phyloP scores from a whole-genome alignment of 1,139 yeast species.

The Pichia terricola region DNA sequence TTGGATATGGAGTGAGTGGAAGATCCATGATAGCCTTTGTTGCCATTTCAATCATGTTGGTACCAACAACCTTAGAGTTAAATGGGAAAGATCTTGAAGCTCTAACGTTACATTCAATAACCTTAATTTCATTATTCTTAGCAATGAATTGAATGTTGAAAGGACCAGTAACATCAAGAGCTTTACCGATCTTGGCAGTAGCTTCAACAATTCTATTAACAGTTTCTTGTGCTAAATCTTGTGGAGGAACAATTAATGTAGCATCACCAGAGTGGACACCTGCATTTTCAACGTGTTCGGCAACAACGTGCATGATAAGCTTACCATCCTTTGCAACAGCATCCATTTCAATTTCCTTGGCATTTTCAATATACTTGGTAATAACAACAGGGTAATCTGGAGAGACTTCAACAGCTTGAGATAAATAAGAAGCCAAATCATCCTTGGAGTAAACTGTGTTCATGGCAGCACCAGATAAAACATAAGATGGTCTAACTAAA shows the following conservation, averaged over 20 bases:
- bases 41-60: slow-evolving; percentile 94
- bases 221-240: slow-evolving; percentile 87
- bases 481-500: slow-evolving; percentile 95
- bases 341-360: slow-evolving; percentile 98
- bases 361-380: slow-evolving; percentile 93
- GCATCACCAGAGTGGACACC: slow-evolving; percentile 99
- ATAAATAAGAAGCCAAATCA: slow-evolving; percentile 78
- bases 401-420: slow-evolving; percentile 94
- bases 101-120: slow-evolving; percentile 96
- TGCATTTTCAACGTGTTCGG: slow-evolving; percentile 98
- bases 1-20: slow-evolving; percentile 84
- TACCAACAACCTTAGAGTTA: slow-evolving; percentile 95
- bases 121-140: slow-evolving; percentile 61
- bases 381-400: slow-evolving; percentile 97
- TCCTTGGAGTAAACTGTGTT: slow-evolving; percentile 87
- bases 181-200: slow-evolving; percentile 92
- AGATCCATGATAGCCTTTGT: slow-evolving; percentile 91
- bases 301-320: slow-evolving; percentile 93
- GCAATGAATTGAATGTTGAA: slow-evolving; percentile 93
- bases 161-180: slow-evolving; percentile 96
- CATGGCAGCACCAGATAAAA: slow-evolving; percentile 98
- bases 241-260: slow-evolving; percentile 94
- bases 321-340: slow-evolving; percentile 96
- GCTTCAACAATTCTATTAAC: slow-evolving; percentile 88
- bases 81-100: slow-evolving; percentile 99